Percentiles rank a stretch among this genome's conserved stretches.
These are phyloP conservation scores for Cenchrus fungigraminus DNA, from an alignment of 176 grass and related monocot species.

Conservation along the genomic window DNA sequence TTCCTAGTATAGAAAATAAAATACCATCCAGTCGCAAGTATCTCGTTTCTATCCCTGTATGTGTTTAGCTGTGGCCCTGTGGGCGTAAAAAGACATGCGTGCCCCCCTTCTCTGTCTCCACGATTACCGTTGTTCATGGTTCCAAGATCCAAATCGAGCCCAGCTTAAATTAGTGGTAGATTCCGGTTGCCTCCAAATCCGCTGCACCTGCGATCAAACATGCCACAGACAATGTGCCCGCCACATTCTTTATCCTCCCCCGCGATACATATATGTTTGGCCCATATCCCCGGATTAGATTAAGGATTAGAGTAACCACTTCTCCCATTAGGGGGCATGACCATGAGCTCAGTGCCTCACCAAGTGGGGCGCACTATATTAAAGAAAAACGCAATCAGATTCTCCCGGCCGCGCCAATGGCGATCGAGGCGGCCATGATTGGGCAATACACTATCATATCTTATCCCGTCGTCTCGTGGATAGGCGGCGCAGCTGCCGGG, in stretches of 20 bases:
- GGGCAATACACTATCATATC: constrained; percentile 30
- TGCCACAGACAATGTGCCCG: constrained; percentile 37
- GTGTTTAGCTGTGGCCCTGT: too few species aligned
- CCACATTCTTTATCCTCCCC: constrained; percentile 12
- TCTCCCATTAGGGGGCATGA: constrained; percentile 23
- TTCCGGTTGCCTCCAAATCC: constrained; percentile 37
- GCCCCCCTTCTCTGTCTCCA: background rate
- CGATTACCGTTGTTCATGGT: background rate
- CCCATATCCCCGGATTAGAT: constrained; percentile 34
- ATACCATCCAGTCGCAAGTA: too few species aligned
- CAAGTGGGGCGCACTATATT: constrained; percentile 34
- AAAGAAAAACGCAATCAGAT: constrained; percentile 42
- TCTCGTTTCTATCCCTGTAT: too few species aligned
- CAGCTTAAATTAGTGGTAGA: constrained; percentile 1
- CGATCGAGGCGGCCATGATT: constrained; percentile 28
- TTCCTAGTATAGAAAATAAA: too few species aligned
- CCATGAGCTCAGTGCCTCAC: constrained; percentile 15
- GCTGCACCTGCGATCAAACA: constrained; percentile 32
- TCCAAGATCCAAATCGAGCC: background rate
- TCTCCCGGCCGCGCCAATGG: constrained; percentile 51
- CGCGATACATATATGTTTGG: constrained; percentile 6
- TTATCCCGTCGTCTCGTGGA: constrained; percentile 38
- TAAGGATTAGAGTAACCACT: constrained; percentile 28
- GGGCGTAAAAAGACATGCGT: background rate
- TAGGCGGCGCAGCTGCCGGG: background rate